phyloP scores from a whole-genome alignment of 371 early-diverging fungal species.

The Mortierella sp. region DNA sequence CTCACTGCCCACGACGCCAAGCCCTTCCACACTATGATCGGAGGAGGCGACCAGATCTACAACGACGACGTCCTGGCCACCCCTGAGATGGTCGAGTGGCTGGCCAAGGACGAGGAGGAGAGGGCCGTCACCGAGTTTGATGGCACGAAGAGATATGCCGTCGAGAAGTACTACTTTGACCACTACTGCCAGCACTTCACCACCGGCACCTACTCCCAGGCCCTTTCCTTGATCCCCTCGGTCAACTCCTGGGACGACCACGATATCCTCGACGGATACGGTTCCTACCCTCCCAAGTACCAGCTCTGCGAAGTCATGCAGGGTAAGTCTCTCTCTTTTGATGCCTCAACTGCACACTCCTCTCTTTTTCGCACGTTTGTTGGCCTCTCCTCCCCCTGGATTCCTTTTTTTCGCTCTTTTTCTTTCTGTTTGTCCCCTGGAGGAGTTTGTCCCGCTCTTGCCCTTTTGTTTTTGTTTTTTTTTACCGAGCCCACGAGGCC shows the following conservation, averaged over 20 bases:
- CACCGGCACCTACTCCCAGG: conserved; percentile 68
- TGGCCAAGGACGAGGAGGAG: conserved; percentile 59
- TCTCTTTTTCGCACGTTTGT: conserved; percentile 15
- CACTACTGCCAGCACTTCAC: conserved; percentile 79
- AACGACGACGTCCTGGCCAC: conserved; percentile 64
- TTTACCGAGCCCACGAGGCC: conserved; percentile 17
- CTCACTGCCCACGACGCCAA: conserved; percentile 55
- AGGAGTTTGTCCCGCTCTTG: not conserved
- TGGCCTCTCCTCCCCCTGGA: not conserved
- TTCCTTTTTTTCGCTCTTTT: not conserved
- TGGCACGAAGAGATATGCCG: conserved; percentile 64
- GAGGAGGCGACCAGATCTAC: conserved; percentile 91
- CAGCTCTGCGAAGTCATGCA: conserved; percentile 73
- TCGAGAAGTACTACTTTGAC: conserved; percentile 79
- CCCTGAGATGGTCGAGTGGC: conserved; percentile 55
- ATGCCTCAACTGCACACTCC: not conserved
- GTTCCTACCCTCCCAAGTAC: conserved; percentile 84
- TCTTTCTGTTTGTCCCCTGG: not conserved
- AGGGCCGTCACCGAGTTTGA: conserved; percentile 64
- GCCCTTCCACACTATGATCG: conserved; percentile 72
- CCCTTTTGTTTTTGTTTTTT: not conserved
- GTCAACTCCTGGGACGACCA: conserved; percentile 86
- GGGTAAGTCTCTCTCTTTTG: conserved; percentile 29
- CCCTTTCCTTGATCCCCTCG: conserved; percentile 79
- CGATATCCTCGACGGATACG: conserved; percentile 84